Evolutionary conservation across 495 filamentous ascomycete genomes (phyloP).

Genomic region (Daldinia vernicosa): DNA sequence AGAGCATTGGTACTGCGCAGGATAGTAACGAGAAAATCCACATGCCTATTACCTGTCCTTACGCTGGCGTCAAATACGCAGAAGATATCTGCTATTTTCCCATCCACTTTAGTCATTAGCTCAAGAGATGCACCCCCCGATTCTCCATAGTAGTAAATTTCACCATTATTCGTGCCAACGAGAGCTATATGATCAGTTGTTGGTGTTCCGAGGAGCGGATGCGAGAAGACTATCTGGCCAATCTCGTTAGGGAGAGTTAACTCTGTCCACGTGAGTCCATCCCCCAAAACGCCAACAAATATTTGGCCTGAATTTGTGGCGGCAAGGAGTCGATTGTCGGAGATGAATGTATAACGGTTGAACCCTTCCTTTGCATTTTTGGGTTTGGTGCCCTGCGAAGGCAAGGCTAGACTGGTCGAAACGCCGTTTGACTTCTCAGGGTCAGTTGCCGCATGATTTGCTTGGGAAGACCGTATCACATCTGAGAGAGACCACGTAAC

Average conservation of each 20-base stretch:
- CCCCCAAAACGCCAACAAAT: conserved; percentile 57
- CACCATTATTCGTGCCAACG: conserved; percentile 64
- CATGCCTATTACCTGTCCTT: background rate
- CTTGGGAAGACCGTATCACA: conserved; percentile 23
- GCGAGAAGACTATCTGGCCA: conserved; percentile 41
- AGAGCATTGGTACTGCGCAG: conserved; percentile 38
- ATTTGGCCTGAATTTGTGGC: conserved; percentile 69
- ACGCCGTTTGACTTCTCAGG: background rate
- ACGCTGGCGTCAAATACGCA: conserved; percentile 34
- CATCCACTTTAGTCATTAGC: conserved; percentile 45
- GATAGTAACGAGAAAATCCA: conserved; percentile 34
- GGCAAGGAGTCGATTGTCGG: conserved; percentile 62
- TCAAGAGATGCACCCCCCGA: conserved; percentile 33
- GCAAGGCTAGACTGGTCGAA: background rate
- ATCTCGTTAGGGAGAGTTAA: conserved; percentile 47
- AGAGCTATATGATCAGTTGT: conserved; percentile 50
- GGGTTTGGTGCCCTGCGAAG: conserved; percentile 30
- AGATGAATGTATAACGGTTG: conserved; percentile 73
- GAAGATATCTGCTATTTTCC: conserved; percentile 66
- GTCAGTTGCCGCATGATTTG: background rate
- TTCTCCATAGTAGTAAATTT: conserved; percentile 58
- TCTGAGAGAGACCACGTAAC: conserved; percentile 31
- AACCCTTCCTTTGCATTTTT: conserved; percentile 57
- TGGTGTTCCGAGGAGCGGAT: conserved; percentile 36
- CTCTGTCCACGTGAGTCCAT: conserved; percentile 51